These are phyloP conservation scores for Asterophora parasitica DNA, from an alignment of 768 basidiomycete species.

Conservation along the genomic window DNA sequence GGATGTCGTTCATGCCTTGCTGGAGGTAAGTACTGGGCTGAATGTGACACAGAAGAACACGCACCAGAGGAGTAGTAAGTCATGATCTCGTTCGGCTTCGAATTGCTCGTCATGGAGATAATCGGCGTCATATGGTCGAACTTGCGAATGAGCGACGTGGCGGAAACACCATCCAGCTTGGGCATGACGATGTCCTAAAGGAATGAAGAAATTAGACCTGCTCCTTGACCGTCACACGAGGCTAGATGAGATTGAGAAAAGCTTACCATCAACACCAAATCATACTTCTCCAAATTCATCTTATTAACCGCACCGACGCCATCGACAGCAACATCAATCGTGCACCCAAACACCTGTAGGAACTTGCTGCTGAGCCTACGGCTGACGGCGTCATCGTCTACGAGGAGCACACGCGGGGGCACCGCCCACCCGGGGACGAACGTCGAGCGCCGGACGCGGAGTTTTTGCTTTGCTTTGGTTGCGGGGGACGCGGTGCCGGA, in stretches of 20 bases:
- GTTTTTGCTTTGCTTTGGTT: conserved; percentile 44
- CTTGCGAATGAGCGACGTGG: conserved; percentile 89
- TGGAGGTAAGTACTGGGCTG: background rate
- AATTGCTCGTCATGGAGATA: conserved; percentile 97
- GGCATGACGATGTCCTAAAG: conserved; percentile 92
- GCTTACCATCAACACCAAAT: conserved; percentile 89
- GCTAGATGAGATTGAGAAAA: no score
- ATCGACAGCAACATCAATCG: conserved; percentile 91
- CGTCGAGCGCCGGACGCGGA: conserved; percentile 70
- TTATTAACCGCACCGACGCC: conserved; percentile 89
- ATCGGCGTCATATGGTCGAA: conserved; percentile 96
- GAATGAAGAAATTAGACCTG: no score
- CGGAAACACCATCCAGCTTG: conserved; percentile 81
- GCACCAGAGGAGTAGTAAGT: conserved; percentile 76
- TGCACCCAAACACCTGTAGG: conserved; percentile 91
- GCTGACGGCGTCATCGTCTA: conserved; percentile 94
- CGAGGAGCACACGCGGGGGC: conserved; percentile 84
- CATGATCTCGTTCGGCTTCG: conserved; percentile 89
- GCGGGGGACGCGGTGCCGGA: no score
- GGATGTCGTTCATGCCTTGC: conserved; percentile 92
- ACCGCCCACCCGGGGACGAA: conserved; percentile 91
- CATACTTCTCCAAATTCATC: conserved; percentile 96
- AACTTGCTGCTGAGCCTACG: conserved; percentile 88
- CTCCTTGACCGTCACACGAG: no score
- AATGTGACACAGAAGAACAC: conserved; percentile 8